Evolutionary conservation across 768 basidiomycete species (phyloP).

Genomic region (Goffeauzyma gilvescens): DNA sequence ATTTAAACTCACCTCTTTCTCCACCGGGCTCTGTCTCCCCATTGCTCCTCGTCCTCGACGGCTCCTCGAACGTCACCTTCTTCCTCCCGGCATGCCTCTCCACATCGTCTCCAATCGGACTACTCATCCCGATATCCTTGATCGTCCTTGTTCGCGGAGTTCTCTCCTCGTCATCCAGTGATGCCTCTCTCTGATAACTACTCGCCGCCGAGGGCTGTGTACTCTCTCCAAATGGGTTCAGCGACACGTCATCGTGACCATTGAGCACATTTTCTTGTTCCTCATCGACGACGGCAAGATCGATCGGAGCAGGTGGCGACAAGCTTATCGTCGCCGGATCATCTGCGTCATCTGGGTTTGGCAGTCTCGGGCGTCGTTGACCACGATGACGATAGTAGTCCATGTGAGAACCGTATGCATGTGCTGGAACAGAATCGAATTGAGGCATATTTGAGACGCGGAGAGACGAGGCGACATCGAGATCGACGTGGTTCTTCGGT

Average conservation of each 20-base stretch:
- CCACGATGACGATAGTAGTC: too few species aligned
- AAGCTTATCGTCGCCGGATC: background rate
- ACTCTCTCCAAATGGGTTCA: conserved; percentile 11
- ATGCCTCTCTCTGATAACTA: conserved; percentile 3
- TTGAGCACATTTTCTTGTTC: too few species aligned
- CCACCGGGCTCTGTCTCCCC: background rate
- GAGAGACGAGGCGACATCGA: conserved; percentile 11
- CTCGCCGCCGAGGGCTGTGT: conserved; percentile 9
- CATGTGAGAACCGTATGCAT: too few species aligned
- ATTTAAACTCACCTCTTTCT: background rate
- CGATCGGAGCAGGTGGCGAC: conserved; percentile 14
- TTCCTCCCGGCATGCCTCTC: conserved; percentile 8
- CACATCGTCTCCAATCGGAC: conserved; percentile 2
- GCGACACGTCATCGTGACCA: too few species aligned
- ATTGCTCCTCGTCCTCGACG: conserved; percentile 1
- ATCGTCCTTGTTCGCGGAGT: conserved; percentile 15
- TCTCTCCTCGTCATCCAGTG: conserved; percentile 7
- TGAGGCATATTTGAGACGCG: conserved; percentile 4
- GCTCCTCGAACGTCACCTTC: conserved; percentile 29
- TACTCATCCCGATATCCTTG: conserved; percentile 5
- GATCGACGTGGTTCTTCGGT: conserved; percentile 4
- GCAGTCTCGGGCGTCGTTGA: too few species aligned
- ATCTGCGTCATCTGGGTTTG: background rate
- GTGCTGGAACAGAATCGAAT: too few species aligned
- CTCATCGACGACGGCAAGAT: conserved; percentile 10